phyloP scores from a whole-genome alignment of 2,329 filamentous ascomycete species.

The Pseudogymnoascus destructans region DNA sequence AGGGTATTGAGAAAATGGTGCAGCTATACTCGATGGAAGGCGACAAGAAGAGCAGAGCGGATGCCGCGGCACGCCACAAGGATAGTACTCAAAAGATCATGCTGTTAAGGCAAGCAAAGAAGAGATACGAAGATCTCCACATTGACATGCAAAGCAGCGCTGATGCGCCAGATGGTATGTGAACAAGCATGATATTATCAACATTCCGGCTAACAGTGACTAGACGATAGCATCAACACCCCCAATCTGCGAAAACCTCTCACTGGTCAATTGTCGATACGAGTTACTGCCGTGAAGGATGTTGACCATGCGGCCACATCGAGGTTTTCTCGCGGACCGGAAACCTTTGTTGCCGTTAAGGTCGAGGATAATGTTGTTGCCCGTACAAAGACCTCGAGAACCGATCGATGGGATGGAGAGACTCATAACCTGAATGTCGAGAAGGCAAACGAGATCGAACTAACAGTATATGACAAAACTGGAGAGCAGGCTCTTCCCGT shows the following conservation, averaged over 20 bases:
- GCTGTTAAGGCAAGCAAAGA: slow-evolving; percentile 85
- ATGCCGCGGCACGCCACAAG: slow-evolving; percentile 76
- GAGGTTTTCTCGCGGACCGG: slow-evolving; percentile 76
- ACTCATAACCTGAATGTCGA: slow-evolving; percentile 87
- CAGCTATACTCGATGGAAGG: slow-evolving; percentile 95
- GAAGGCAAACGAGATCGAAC: slow-evolving; percentile 96
- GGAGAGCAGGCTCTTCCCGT: slow-evolving; percentile 85
- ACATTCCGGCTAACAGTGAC: slow-evolving; percentile 14
- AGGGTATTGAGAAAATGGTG: slow-evolving; percentile 98
- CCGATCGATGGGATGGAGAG: slow-evolving; percentile 84
- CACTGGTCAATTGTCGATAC: slow-evolving; percentile 76
- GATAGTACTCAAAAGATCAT: slow-evolving; percentile 98
- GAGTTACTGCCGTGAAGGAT: slow-evolving; percentile 79
- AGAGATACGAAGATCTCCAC: slow-evolving; percentile 93
- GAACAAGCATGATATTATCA: not conserved
- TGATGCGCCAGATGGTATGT: slow-evolving; percentile 68
- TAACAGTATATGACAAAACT: slow-evolving; percentile 94
- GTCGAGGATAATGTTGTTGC: slow-evolving; percentile 90
- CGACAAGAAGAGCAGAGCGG: slow-evolving; percentile 85
- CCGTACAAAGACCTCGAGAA: slow-evolving; percentile 71
- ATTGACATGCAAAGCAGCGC: slow-evolving; percentile 71
- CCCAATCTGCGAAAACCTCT: slow-evolving; percentile 94
- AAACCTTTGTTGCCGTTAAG: slow-evolving; percentile 93
- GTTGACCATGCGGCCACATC: slow-evolving; percentile 81
- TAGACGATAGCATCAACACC: slow-evolving; percentile 92